phyloP scores from a whole-genome alignment of 2,329 filamentous ascomycete genomes.

The Xylariaceae sp. region DNA sequence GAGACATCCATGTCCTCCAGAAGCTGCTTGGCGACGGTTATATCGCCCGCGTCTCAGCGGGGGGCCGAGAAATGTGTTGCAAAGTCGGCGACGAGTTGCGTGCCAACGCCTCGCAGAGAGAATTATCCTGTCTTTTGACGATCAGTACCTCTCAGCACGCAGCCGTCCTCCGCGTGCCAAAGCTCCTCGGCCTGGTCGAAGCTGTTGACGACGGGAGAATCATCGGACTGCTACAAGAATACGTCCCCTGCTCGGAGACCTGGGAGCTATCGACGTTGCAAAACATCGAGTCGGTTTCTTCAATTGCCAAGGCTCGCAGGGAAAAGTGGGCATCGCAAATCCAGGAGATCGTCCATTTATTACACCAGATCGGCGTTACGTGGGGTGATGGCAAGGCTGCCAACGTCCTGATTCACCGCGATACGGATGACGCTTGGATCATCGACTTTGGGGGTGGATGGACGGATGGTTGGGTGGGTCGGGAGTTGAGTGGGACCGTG shows the following conservation, averaged over 20 bases:
- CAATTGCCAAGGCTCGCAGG: constrained; percentile 22
- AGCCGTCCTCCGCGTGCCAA: constrained; percentile 24
- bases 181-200: constrained; percentile 27
- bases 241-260: constrained; percentile 21
- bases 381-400: constrained; percentile 44
- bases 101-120: constrained; percentile 23
- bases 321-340: constrained; percentile 37
- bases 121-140: constrained; percentile 26
- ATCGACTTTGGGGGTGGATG: constrained; percentile 50
- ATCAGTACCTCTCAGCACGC: constrained; percentile 22
- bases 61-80: constrained; percentile 25
- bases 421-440: constrained; percentile 46
- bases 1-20: constrained; percentile 26
- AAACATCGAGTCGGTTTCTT: constrained; percentile 22
- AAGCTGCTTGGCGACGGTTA: constrained; percentile 28
- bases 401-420: constrained; percentile 48
- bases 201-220: constrained; percentile 17
- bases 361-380: constrained; percentile 39
- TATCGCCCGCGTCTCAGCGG: constrained; percentile 24
- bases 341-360: constrained; percentile 32
- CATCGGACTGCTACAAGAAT: constrained; percentile 26
- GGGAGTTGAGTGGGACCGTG: constrained; percentile 45
- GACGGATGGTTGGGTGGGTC: constrained; percentile 49
- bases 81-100: constrained; percentile 24
- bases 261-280: constrained; percentile 20